Percentiles rank a stretch among this genome's conserved stretches.
Evolutionary conservation across 129 eudicot genomes (phyloP).

Genomic region (Centrapalus pauciflorus): DNA sequence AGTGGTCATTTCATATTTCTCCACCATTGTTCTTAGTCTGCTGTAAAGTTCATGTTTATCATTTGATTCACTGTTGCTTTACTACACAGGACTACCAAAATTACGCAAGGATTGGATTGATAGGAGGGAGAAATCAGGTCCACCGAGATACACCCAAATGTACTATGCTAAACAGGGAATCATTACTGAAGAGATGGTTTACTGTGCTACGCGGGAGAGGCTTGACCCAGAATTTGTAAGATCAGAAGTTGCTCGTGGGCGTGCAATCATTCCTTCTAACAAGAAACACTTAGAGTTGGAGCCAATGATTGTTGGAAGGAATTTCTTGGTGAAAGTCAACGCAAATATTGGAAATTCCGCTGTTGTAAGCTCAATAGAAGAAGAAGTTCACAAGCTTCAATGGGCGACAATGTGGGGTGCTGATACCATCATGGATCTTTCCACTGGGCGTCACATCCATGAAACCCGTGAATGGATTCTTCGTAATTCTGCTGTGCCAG

Average conservation of each 20-base stretch:
- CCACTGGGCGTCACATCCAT: conserved; percentile 96
- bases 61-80: not conserved
- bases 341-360: conserved; percentile 98
- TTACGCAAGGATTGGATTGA: conserved; percentile 85
- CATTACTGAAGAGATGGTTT: conserved; percentile 91
- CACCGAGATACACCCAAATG: conserved; percentile 94
- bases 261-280: conserved; percentile 99
- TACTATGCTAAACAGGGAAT: conserved; percentile 88
- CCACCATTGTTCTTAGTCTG: not conserved
- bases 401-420: conserved; percentile 99
- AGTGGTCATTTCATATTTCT: too few relatives aligned
- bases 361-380: conserved; percentile 93
- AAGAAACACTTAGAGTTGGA: conserved; percentile 85
- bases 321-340: conserved; percentile 89
- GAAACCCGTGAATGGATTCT: conserved; percentile 99
- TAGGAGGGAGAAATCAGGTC: conserved; percentile 60
- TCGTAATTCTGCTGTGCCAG: conserved; percentile 90
- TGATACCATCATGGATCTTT: conserved; percentile 94
- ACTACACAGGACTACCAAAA: conserved; percentile 70
- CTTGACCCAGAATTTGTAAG: conserved; percentile 95
- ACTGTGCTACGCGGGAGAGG: conserved; percentile 91
- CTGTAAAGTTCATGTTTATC: not conserved
- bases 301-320: conserved; percentile 96
- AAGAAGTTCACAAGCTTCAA: conserved; percentile 96
- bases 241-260: conserved; percentile 97